These are phyloP conservation scores for Rosa lucieae DNA, from an alignment of 306 rosid species.

Conservation along the genomic window DNA sequence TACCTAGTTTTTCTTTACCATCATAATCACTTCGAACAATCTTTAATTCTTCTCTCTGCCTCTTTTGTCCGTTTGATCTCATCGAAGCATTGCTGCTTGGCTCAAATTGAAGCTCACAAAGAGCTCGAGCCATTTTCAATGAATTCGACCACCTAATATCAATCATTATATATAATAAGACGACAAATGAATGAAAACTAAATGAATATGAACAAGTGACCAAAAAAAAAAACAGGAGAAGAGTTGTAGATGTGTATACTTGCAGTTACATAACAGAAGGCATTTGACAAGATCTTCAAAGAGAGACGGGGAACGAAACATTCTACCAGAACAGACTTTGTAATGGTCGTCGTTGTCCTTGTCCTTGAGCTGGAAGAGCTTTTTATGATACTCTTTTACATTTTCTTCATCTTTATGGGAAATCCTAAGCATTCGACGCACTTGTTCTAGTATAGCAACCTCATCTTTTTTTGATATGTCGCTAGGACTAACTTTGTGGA, in stretches of 20 bases:
- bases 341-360: background rate
- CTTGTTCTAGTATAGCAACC: slow-evolving; percentile 28
- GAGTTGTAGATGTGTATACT: background rate
- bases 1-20: slow-evolving; percentile 1
- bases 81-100: background rate
- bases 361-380: background rate
- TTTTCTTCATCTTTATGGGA: slow-evolving; percentile 15
- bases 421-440: slow-evolving; percentile 34
- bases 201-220: background rate
- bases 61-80: background rate
- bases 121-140: slow-evolving; percentile 24
- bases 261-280: slow-evolving; percentile 34
- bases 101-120: slow-evolving; percentile 24
- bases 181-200: too few species aligned
- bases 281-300: slow-evolving; percentile 40
- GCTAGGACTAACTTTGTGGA: background rate
- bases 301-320: slow-evolving; percentile 32
- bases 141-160: slow-evolving; percentile 30
- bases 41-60: background rate
- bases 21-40: too few species aligned
- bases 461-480: slow-evolving; percentile 5
- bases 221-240: too few species aligned
- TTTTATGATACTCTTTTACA: background rate
- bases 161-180: background rate
- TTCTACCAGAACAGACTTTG: slow-evolving; percentile 9